Conservation (phyloP, 306 rosid species). For the Casuarina glauca region DNA sequence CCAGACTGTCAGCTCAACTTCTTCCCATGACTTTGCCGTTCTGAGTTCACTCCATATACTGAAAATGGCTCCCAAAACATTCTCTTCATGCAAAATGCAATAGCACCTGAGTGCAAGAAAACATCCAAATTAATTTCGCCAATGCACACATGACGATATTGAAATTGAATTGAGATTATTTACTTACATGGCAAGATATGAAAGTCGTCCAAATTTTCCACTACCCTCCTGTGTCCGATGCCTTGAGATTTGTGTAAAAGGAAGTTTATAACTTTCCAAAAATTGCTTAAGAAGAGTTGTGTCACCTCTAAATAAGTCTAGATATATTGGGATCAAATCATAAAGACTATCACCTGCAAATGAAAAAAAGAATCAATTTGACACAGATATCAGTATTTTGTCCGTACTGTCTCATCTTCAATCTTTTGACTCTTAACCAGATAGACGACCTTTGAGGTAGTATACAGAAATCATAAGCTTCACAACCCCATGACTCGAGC, state of each 20-base stretch:
- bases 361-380: slow-evolving; percentile 18
- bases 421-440: too few species aligned
- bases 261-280: slow-evolving; percentile 85
- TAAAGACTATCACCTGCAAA: slow-evolving; percentile 78
- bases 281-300: slow-evolving; percentile 52
- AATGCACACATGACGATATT: neutral
- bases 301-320: slow-evolving; percentile 93
- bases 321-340: slow-evolving; percentile 83
- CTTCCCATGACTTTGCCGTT: slow-evolving; percentile 85
- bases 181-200: slow-evolving; percentile 90
- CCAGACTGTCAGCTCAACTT: slow-evolving; percentile 78
- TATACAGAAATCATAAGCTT: neutral
- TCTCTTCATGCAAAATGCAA: slow-evolving; percentile 83
- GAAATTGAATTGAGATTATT: neutral
- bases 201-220: slow-evolving; percentile 60
- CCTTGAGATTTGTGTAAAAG: slow-evolving; percentile 45
- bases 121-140: neutral
- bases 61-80: slow-evolving; percentile 84
- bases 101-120: slow-evolving; percentile 65
- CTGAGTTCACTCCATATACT: slow-evolving; percentile 73
- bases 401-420: too few species aligned
- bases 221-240: slow-evolving; percentile 42
- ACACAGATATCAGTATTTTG: slow-evolving; percentile 5
- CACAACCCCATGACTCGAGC: neutral
- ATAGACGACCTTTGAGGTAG: neutral